These are phyloP conservation scores for Colletotrichum coccodes DNA, from an alignment of 2,329 filamentous ascomycete species.

Conservation along the genomic window DNA sequence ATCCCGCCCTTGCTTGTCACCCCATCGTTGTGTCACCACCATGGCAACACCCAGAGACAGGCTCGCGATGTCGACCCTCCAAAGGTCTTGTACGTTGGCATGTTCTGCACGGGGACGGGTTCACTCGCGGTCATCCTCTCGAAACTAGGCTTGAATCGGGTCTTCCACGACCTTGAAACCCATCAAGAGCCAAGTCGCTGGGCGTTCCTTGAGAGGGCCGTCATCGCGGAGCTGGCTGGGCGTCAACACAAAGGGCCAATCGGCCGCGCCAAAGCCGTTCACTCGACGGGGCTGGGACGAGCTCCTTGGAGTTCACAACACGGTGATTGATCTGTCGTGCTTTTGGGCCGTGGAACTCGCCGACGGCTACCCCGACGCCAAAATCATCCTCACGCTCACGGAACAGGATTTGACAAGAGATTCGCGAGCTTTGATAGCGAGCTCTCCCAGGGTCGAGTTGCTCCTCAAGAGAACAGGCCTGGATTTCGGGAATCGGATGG, in stretches of 20 bases:
- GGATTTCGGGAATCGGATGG: constrained; percentile 44
- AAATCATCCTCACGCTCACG: constrained; percentile 44
- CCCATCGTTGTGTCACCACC: too few species aligned
- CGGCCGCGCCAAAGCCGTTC: constrained; percentile 30
- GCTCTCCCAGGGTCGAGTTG: constrained; percentile 36
- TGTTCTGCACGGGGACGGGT: constrained; percentile 32
- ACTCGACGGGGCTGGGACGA: constrained; percentile 43
- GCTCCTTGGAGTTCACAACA: constrained; percentile 43
- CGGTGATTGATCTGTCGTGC: constrained; percentile 41
- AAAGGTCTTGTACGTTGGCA: constrained; percentile 27
- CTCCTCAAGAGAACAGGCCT: constrained; percentile 39
- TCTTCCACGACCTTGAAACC: constrained; percentile 31
- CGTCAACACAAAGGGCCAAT: not conserved
- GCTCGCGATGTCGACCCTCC: constrained; percentile 10
- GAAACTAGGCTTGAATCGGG: constrained; percentile 21
- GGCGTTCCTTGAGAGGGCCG: constrained; percentile 15
- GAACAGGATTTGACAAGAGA: constrained; percentile 45
- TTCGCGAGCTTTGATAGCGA: constrained; percentile 43
- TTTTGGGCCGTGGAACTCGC: constrained; percentile 41
- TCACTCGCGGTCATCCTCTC: constrained; percentile 27
- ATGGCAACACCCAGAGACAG: constrained; percentile 16
- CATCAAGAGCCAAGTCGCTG: constrained; percentile 16
- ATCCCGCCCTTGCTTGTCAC: not conserved
- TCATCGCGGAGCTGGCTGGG: constrained; percentile 16
- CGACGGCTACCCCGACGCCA: constrained; percentile 44